Evolutionary conservation across 2,329 filamentous ascomycete genomes (phyloP).

Genomic region (Plectosphaerella plurivora): DNA sequence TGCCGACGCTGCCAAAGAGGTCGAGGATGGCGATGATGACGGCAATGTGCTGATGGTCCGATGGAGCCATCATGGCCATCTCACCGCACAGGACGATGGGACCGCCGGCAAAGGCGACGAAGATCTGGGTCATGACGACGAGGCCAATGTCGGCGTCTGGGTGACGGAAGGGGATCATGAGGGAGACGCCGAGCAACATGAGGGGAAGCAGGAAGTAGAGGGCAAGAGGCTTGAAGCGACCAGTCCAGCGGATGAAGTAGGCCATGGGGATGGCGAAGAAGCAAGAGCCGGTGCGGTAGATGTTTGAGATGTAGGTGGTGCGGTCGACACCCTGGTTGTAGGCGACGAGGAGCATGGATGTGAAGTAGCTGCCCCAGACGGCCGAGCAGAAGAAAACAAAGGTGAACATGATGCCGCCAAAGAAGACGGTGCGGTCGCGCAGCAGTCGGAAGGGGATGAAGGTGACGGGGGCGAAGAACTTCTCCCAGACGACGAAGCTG

Average conservation of each 20-base stretch:
- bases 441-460: constrained; percentile 32
- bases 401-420: constrained; percentile 28
- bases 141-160: constrained; percentile 45
- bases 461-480: constrained; percentile 30
- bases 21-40: constrained; percentile 57
- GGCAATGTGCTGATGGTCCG: constrained; percentile 57
- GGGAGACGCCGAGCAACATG: constrained; percentile 48
- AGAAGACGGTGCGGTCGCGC: constrained; percentile 31
- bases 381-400: constrained; percentile 29
- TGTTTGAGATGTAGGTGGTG: constrained; percentile 32
- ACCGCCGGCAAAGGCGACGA: constrained; percentile 57
- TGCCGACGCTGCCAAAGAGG: constrained; percentile 57
- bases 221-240: constrained; percentile 29
- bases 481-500: constrained; percentile 33
- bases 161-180: constrained; percentile 58
- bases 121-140: constrained; percentile 57
- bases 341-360: constrained; percentile 33
- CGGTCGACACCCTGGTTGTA: constrained; percentile 28
- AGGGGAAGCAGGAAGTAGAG: constrained; percentile 47
- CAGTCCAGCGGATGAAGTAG: constrained; percentile 20
- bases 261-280: constrained; percentile 25
- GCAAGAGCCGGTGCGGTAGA: constrained; percentile 30
- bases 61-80: constrained; percentile 56
- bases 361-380: constrained; percentile 34
- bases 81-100: constrained; percentile 56